phyloP scores from a whole-genome alignment of 768 basidiomycete genomes.

The Dioszegia crocea region DNA sequence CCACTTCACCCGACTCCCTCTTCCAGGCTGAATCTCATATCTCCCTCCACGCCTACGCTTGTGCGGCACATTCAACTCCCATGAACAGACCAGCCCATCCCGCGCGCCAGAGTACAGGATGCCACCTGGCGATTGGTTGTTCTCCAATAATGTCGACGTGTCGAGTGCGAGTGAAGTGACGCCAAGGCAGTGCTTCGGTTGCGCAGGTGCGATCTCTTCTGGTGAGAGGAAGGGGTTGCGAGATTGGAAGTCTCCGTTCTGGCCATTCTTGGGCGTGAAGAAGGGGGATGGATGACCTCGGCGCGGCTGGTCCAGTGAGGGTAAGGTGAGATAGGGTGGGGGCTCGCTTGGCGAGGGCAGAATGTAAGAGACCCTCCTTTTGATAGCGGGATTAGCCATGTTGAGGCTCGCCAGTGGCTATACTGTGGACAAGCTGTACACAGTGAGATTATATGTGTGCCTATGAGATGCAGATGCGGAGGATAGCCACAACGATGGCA shows the following conservation, averaged over 20 bases:
- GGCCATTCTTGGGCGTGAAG: conserved; percentile 53
- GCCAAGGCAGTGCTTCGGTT: conserved; percentile 81
- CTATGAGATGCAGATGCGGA: too few relatives aligned
- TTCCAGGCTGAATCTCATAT: conserved; percentile 28
- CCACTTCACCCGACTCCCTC: conserved; percentile 48
- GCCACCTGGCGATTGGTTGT: conserved; percentile 65
- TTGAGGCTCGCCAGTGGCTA: background rate
- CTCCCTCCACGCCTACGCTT: conserved; percentile 52
- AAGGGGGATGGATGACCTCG: conserved; percentile 68
- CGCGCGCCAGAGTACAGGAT: conserved; percentile 86
- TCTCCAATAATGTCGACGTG: conserved; percentile 69
- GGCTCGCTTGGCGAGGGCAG: conserved; percentile 67
- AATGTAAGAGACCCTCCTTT: conserved; percentile 73
- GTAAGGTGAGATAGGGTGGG: conserved; percentile 66
- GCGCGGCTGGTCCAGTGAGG: conserved; percentile 61
- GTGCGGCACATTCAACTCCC: conserved; percentile 74
- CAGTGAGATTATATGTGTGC: too few relatives aligned
- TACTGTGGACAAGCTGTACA: too few relatives aligned
- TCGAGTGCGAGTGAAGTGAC: conserved; percentile 84
- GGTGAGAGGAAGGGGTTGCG: conserved; percentile 29
- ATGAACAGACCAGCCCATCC: conserved; percentile 80
- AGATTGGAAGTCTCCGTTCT: conserved; percentile 8
- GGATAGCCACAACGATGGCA: too few relatives aligned
- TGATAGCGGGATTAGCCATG: background rate
- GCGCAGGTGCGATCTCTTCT: conserved; percentile 29